Evolutionary conservation across 2,329 filamentous ascomycete species (phyloP), one percentile per base, ranked within the genome.

Genomic region (Calonectria pauciramosa): DNA sequence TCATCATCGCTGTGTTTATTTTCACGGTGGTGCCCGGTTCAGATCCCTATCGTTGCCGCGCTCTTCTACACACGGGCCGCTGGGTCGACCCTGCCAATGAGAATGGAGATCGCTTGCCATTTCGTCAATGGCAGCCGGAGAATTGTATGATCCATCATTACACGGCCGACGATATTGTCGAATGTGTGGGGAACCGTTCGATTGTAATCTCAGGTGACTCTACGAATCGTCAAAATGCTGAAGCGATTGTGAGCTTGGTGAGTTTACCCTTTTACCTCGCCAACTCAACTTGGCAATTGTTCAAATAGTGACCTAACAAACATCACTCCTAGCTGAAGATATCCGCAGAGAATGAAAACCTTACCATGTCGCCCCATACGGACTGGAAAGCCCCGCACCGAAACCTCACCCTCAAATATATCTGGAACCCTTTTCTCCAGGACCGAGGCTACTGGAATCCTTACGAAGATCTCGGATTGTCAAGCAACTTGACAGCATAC

Each of bases 191-290:
- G 10, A 84, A 85, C 16, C 87, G 87, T 23, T 87, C 86, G 52
- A 79, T 93, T 20, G 85, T 91, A 10, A 90, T 93, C 78, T 85
- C 88, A 41, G 91, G 92, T 52, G 92, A 93, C 81, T 90, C 89
- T 2, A 89, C 88, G 1, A 87, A 88, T 5, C 88, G 91, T 18
- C 88, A 92, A 77, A 82, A 92, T 4, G 93, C 90, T 81, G 92
- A 90, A 28, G 73, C 49, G 14, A 6, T 74, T 9, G 56, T 56
- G 3, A 47, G 68, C 18, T 51, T 69, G 8, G 66, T 69, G 10
- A 69, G 71, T 34, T 23, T 16, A 54, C 20, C 26, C 14, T 60
- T 6, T 32, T n/a, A n/a, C n/a, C n/a, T n/a, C n/a, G n/a, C n/a
- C n/a, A n/a, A n/a, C n/a, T n/a, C 41, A 8, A 8, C n/a, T 23